Evolutionary conservation across 106 monocot genomes (phyloP).

Genomic region (Allium sativum): DNA sequence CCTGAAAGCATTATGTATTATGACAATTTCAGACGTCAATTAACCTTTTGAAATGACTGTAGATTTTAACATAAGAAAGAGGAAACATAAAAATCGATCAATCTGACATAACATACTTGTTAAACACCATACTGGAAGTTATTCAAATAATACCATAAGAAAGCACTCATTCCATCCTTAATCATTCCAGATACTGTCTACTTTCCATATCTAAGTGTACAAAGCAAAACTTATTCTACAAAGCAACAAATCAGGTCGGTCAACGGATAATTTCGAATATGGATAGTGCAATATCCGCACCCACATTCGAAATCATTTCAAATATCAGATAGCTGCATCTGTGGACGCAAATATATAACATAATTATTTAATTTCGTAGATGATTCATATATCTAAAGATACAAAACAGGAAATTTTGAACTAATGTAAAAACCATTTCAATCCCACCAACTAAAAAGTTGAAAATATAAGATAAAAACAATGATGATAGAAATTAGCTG

Average conservation of each 20-base stretch:
- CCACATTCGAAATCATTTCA: neutral
- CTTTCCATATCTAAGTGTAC: conserved; percentile 58
- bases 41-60: neutral
- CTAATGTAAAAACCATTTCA: too few species aligned
- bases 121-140: conserved; percentile 94
- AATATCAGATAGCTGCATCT: neutral
- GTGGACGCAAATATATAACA: too few species aligned
- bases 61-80: neutral
- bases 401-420: too few species aligned
- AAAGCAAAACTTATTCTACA: neutral
- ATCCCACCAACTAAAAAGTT: too few species aligned
- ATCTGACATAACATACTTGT: conserved; percentile 39
- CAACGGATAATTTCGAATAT: too few species aligned
- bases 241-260: too few species aligned
- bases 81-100: neutral
- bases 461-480: too few species aligned
- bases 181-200: conserved; percentile 76
- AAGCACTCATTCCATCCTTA: conserved; percentile 88
- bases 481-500: too few species aligned
- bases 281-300: too few species aligned
- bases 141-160: conserved; percentile 90
- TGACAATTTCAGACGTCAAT: neutral
- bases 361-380: too few species aligned
- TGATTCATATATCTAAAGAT: too few species aligned
- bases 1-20: conserved; percentile 25